Evolutionary conservation across 331 rosid species (phyloP).

Genomic region (Rhamnella rubrinervis): DNA sequence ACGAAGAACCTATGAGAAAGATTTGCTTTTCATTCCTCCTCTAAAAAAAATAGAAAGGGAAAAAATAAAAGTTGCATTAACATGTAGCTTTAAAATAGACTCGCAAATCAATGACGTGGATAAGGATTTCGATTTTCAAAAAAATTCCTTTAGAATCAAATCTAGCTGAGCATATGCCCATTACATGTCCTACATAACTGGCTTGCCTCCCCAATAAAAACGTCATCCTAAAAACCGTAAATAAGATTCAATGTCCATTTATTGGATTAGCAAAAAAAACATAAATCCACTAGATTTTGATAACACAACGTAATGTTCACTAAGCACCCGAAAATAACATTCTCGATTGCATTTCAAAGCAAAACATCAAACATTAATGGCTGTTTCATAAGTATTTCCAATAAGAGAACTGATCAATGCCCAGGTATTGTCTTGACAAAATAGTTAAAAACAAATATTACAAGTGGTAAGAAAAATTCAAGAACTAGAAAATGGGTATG

Average conservation of each 20-base stretch:
- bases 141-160: background rate
- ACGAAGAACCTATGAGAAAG: too few species aligned
- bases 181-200: background rate
- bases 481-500: slow-evolving; percentile 1
- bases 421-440: slow-evolving; percentile 5
- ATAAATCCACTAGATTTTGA: background rate
- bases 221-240: background rate
- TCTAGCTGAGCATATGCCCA: background rate
- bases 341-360: background rate
- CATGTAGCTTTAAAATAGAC: too few species aligned
- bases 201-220: background rate
- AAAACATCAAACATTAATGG: background rate
- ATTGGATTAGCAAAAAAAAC: background rate
- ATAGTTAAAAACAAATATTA: background rate
- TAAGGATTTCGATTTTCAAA: background rate
- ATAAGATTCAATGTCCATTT: background rate
- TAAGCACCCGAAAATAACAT: background rate
- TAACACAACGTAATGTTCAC: background rate
- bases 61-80: too few species aligned
- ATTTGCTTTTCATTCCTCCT: too few species aligned
- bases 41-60: too few species aligned
- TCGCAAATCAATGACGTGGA: too few species aligned
- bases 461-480: background rate
- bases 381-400: background rate
- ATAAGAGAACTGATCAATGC: slow-evolving; percentile 1